Evolutionary conservation across 768 basidiomycete species (phyloP).

Genomic region (Lactifluus hygrophoroides): DNA sequence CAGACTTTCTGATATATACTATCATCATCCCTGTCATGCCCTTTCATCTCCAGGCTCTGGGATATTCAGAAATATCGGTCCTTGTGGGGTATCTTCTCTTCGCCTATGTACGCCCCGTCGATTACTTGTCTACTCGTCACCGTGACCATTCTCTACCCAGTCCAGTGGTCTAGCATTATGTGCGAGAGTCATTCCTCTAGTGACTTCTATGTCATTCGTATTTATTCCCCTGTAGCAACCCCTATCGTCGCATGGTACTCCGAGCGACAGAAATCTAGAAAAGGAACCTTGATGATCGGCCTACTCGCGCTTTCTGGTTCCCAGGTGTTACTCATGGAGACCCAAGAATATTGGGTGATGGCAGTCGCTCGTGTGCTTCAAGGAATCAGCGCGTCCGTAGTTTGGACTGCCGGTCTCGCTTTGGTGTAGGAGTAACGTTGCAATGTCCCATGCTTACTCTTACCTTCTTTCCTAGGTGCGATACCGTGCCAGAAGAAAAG

Average conservation of each 20-base stretch:
- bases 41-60: slow-evolving; percentile 30
- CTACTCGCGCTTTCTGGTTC: slow-evolving; percentile 29
- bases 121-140: not conserved
- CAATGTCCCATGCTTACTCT: not conserved
- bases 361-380: slow-evolving; percentile 32
- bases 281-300: slow-evolving; percentile 27
- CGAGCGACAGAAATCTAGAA: slow-evolving; percentile 29
- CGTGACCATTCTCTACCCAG: slow-evolving; percentile 15
- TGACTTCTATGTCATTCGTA: not conserved
- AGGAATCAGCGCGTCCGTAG: slow-evolving; percentile 33
- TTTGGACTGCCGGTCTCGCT: slow-evolving; percentile 35
- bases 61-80: slow-evolving; percentile 28
- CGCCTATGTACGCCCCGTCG: slow-evolving; percentile 29
- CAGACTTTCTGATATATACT: slow-evolving; percentile 32
- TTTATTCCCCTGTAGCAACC: slow-evolving; percentile 25
- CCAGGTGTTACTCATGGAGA: slow-evolving; percentile 35
- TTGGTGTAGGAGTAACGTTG: slow-evolving; percentile 26
- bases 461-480: slow-evolving; percentile 25
- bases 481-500: slow-evolving; percentile 29
- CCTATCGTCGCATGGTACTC: slow-evolving; percentile 31
- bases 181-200: slow-evolving; percentile 10
- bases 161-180: slow-evolving; percentile 29
- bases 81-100: slow-evolving; percentile 35
- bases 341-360: slow-evolving; percentile 33
- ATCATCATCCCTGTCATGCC: slow-evolving; percentile 35